Evolutionary conservation across 2,329 filamentous ascomycete species (phyloP).

Genomic region (Pseudomassariella vexata): DNA sequence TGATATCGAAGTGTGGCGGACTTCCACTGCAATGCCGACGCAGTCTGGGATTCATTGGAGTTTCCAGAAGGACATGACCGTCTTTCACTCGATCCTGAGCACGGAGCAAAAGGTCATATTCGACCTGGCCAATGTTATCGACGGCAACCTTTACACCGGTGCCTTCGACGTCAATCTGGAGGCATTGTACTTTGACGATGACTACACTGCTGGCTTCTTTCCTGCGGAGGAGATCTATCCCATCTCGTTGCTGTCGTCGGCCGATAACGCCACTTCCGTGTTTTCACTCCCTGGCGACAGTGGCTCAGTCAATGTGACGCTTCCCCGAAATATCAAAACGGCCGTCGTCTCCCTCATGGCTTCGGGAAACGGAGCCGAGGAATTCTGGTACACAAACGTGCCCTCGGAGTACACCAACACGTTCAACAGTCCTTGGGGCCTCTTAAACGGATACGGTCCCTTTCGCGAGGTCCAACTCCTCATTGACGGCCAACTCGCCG

Average conservation of each 20-base stretch:
- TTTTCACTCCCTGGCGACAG: constrained; percentile 50
- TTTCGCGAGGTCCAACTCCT: constrained; percentile 63
- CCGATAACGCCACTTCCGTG: constrained; percentile 42
- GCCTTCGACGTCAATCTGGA: constrained; percentile 53
- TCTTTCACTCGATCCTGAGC: constrained; percentile 47
- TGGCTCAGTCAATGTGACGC: constrained; percentile 38
- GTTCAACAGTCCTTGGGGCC: constrained; percentile 41
- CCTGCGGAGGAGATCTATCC: constrained; percentile 24
- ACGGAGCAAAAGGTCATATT: constrained; percentile 54
- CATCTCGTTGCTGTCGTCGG: constrained; percentile 37
- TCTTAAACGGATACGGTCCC: constrained; percentile 55
- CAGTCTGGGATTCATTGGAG: constrained; percentile 44
- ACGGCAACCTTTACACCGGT: constrained; percentile 49
- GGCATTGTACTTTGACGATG: constrained; percentile 41
- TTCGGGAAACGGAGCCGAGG: constrained; percentile 58
- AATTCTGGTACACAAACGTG: constrained; percentile 68
- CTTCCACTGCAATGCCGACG: constrained; percentile 59
- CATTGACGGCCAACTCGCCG: constrained; percentile 57
- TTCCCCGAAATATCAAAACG: constrained; percentile 52
- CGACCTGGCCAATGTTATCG: constrained; percentile 53
- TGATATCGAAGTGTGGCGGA: constrained; percentile 59
- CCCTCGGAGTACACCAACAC: constrained; percentile 47
- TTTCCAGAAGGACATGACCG: constrained; percentile 59
- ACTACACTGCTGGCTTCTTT: constrained; percentile 17
- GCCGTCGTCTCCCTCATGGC: constrained; percentile 59